Evolutionary conservation across 2,329 filamentous ascomycete genomes (phyloP).

Genomic region (Graphium sp.): DNA sequence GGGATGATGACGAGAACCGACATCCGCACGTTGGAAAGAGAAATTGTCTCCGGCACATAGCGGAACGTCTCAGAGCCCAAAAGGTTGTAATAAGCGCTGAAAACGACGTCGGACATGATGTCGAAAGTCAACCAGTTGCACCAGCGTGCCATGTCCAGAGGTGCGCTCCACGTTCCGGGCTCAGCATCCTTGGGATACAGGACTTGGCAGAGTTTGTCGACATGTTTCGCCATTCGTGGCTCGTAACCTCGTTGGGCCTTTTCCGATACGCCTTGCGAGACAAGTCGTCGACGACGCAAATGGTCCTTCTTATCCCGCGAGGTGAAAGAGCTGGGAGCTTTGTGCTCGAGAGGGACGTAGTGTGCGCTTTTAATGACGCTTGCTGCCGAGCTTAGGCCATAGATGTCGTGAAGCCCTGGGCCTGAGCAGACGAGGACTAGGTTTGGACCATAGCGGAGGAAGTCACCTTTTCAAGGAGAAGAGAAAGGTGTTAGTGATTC

Average conservation of each 20-base stretch:
- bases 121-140: slow-evolving; percentile 10
- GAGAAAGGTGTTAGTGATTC: too few species aligned
- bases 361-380: slow-evolving; percentile 8
- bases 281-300: slow-evolving; percentile 6
- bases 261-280: slow-evolving; percentile 11
- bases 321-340: slow-evolving; percentile 6
- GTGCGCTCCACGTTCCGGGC: slow-evolving; percentile 3
- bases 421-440: too few species aligned
- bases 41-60: slow-evolving; percentile 7
- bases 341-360: slow-evolving; percentile 6
- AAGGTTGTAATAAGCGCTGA: slow-evolving; percentile 6
- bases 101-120: slow-evolving; percentile 9
- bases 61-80: slow-evolving; percentile 7
- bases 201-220: too few species aligned
- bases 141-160: slow-evolving; percentile 4
- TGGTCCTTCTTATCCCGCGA: slow-evolving; percentile 3
- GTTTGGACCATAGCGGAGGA: too few species aligned
- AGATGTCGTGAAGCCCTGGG: slow-evolving; percentile 7
- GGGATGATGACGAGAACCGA: slow-evolving; percentile 6
- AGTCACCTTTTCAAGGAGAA: too few species aligned
- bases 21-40: slow-evolving; percentile 9
- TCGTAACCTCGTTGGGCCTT: slow-evolving; percentile 8
- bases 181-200: neutral
- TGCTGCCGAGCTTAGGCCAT: slow-evolving; percentile 3
- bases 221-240: slow-evolving; percentile 4